These are phyloP conservation scores for Nicotiana obtusifolia DNA, from an alignment of 257 asterid genomes.

Conservation along the genomic window DNA sequence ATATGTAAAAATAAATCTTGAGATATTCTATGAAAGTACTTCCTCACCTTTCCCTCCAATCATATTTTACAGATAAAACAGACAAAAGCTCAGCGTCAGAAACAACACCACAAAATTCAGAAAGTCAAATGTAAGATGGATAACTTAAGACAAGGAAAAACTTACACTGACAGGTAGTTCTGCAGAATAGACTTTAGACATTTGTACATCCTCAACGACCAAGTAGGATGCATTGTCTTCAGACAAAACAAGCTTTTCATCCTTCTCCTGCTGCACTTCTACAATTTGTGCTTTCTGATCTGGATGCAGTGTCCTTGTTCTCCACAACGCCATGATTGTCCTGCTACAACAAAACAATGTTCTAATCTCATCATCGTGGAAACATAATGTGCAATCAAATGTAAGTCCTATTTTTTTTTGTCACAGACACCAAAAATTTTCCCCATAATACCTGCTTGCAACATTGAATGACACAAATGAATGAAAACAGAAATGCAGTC, in stretches of 20 bases:
- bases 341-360: conserved; percentile 28
- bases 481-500: conserved; percentile 82
- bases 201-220: conserved; percentile 48
- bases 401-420: neutral
- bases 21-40: neutral
- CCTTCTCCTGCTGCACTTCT: conserved; percentile 50
- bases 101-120: neutral
- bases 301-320: conserved; percentile 53
- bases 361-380: neutral
- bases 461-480: conserved; percentile 70
- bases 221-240: conserved; percentile 48
- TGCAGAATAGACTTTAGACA: conserved; percentile 50
- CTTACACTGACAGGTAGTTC: conserved; percentile 69
- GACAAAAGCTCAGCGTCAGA: neutral
- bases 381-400: neutral
- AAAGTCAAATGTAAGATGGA: neutral
- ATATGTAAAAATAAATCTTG: neutral
- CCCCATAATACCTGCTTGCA: conserved; percentile 63
- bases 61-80: neutral
- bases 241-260: conserved; percentile 32
- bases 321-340: conserved; percentile 84
- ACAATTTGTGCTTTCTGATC: conserved; percentile 52
- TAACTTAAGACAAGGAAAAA: neutral
- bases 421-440: neutral
- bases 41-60: neutral